Conservation (phyloP, 2,329 filamentous ascomycete genomes). For the Nannizziopsis barbatae region DNA sequence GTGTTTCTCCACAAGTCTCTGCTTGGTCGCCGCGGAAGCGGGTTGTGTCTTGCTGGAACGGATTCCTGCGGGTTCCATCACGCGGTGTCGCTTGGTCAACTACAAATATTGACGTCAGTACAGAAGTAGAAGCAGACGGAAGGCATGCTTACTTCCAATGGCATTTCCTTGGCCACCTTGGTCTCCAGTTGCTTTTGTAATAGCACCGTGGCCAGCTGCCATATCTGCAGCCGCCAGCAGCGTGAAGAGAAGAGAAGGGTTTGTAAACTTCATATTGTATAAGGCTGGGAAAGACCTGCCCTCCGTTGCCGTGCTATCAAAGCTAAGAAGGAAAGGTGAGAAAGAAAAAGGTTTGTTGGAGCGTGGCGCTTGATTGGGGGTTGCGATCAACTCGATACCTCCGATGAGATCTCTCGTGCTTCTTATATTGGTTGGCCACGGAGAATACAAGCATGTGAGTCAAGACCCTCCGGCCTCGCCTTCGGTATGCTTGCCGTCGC, state of each 20-base stretch:
- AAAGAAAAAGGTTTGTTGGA: neutral
- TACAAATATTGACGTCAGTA: slow-evolving; percentile 13
- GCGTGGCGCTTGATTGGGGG: neutral
- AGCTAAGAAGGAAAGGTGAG: slow-evolving; percentile 5
- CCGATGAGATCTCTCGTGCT: neutral
- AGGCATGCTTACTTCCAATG: slow-evolving; percentile 36
- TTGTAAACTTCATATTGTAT: slow-evolving; percentile 3
- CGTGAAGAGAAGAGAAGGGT: slow-evolving; percentile 25
- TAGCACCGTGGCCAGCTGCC: slow-evolving; percentile 51
- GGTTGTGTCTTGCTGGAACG: slow-evolving; percentile 55
- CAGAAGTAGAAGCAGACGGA: slow-evolving; percentile 1
- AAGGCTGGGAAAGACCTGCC: slow-evolving; percentile 68
- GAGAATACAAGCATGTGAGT: neutral
- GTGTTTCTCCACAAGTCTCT: slow-evolving; percentile 48
- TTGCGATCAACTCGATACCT: neutral
- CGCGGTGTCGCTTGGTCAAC: slow-evolving; percentile 48
- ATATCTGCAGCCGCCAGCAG: slow-evolving; percentile 46
- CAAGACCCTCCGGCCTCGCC: neutral
- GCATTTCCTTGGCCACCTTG: slow-evolving; percentile 43
- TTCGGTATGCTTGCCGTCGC: neutral
- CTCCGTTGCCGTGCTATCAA: slow-evolving; percentile 54
- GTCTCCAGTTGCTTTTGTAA: slow-evolving; percentile 48
- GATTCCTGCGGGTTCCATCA: slow-evolving; percentile 48
- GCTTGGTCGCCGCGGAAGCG: slow-evolving; percentile 47
- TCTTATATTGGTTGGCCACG: neutral